phyloP scores from a whole-genome alignment of 208 protist species.

The Trypanosoma vivax region DNA sequence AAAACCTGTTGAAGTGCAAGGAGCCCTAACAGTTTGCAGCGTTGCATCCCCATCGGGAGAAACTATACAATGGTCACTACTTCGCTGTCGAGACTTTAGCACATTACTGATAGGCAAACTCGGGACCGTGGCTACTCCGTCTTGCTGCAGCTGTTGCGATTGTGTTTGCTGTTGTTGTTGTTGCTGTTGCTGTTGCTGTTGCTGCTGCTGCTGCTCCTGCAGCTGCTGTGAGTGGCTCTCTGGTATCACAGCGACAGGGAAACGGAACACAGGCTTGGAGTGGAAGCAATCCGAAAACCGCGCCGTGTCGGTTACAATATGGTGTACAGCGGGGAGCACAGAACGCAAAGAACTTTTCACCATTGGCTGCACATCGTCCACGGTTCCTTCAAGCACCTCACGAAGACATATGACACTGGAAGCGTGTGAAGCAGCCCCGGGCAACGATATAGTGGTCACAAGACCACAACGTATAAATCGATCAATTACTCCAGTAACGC shows the following conservation, averaged over 20 bases:
- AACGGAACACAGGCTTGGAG: not conserved
- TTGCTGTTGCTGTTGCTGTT: not conserved
- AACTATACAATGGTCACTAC: not conserved
- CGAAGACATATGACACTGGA: conserved; percentile 8
- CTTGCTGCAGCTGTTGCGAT: not conserved
- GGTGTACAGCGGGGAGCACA: conserved; percentile 8
- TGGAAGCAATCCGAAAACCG: conserved; percentile 8
- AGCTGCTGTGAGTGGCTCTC: not conserved
- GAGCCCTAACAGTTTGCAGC: too few species aligned
- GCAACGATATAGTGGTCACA: not conserved
- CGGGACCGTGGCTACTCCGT: too few species aligned
- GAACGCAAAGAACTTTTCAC: conserved; percentile 7
- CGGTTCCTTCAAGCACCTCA: conserved; percentile 6
- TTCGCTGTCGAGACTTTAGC: not conserved
- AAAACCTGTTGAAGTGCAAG: too few species aligned
- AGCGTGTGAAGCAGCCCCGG: not conserved
- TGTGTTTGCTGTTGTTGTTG: not conserved
- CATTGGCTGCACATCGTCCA: conserved; percentile 10
- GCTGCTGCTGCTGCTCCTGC: too few species aligned
- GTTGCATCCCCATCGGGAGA: too few species aligned
- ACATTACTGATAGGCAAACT: too few species aligned
- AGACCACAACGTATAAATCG: not conserved
- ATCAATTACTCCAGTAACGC: conserved; percentile 9
- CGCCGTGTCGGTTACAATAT: conserved; percentile 9
- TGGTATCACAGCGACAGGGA: not conserved